phyloP scores from a whole-genome alignment of 257 asterid genomes.

The Rauvolfia tetraphylla region DNA sequence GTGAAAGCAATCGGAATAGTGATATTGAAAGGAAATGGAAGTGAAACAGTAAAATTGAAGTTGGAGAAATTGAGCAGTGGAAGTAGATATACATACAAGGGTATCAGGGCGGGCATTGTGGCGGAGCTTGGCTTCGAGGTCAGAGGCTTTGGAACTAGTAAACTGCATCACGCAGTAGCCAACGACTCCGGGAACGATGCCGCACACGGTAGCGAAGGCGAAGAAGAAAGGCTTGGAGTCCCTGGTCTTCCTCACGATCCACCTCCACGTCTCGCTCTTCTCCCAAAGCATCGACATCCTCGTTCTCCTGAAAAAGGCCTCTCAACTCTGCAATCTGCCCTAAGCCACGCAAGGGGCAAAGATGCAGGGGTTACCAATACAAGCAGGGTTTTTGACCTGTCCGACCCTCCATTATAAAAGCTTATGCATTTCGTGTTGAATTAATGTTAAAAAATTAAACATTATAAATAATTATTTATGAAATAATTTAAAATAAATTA shows the following conservation, averaged over 20 bases:
- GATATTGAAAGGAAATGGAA: too few relatives aligned
- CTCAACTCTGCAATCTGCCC: not conserved
- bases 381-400: too few relatives aligned
- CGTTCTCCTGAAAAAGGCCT: too few relatives aligned
- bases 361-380: too few relatives aligned
- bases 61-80: not conserved
- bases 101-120: slow-evolving; percentile 73
- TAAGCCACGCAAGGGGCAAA: too few relatives aligned
- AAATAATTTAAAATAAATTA: too few relatives aligned
- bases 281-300: slow-evolving; percentile 61
- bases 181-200: slow-evolving; percentile 77
- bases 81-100: slow-evolving; percentile 33
- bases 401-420: too few relatives aligned
- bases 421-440: too few relatives aligned
- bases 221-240: slow-evolving; percentile 86
- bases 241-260: slow-evolving; percentile 73
- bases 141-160: slow-evolving; percentile 61
- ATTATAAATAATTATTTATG: too few relatives aligned
- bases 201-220: slow-evolving; percentile 84
- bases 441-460: too few relatives aligned
- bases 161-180: slow-evolving; percentile 79
- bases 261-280: slow-evolving; percentile 81
- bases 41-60: not conserved
- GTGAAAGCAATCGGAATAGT: too few relatives aligned
- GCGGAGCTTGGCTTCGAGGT: slow-evolving; percentile 86